Percentiles rank a stretch among this genome's conserved stretches.
These are phyloP conservation scores for Boletus subparvulus DNA, from an alignment of 768 basidiomycete genomes.

Conservation along the genomic window DNA sequence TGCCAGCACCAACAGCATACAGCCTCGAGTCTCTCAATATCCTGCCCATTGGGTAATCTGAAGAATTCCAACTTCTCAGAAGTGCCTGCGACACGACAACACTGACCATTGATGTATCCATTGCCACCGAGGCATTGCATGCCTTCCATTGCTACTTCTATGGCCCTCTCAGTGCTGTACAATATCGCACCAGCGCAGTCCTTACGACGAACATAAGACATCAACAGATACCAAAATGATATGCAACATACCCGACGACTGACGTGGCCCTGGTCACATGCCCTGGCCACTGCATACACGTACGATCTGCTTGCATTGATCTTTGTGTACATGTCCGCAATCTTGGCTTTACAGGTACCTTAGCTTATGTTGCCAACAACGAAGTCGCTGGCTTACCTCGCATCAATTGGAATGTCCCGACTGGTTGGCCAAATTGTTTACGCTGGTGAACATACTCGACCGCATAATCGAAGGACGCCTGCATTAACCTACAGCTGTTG, in stretches of 20 bases:
- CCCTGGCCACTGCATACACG: slow-evolving; percentile 89
- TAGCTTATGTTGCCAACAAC: not conserved
- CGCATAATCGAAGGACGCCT: slow-evolving; percentile 87
- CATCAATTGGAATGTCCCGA: slow-evolving; percentile 94
- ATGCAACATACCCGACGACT: slow-evolving; percentile 65
- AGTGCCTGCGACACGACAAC: not conserved
- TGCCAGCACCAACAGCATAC: slow-evolving; percentile 95
- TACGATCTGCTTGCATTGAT: slow-evolving; percentile 85
- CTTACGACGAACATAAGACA: slow-evolving; percentile 40
- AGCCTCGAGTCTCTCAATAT: slow-evolving; percentile 84
- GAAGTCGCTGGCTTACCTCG: slow-evolving; percentile 59
- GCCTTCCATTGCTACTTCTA: slow-evolving; percentile 86
- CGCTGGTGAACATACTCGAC: slow-evolving; percentile 91
- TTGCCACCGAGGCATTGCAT: slow-evolving; percentile 96
- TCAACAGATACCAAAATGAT: not conserved
- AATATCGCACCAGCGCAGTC: slow-evolving; percentile 95
- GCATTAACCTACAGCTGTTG: slow-evolving; percentile 66
- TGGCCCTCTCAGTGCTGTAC: slow-evolving; percentile 88
- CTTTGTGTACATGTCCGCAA: slow-evolving; percentile 94
- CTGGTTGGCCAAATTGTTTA: slow-evolving; percentile 83
- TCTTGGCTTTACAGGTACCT: slow-evolving; percentile 53
- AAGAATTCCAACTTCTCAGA: not conserved
- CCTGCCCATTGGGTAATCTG: slow-evolving; percentile 89
- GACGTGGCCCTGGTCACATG: slow-evolving; percentile 77
- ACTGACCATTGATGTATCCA: slow-evolving; percentile 89